phyloP scores from a whole-genome alignment of 2,329 filamentous ascomycete species.

The Amauroascus niger region DNA sequence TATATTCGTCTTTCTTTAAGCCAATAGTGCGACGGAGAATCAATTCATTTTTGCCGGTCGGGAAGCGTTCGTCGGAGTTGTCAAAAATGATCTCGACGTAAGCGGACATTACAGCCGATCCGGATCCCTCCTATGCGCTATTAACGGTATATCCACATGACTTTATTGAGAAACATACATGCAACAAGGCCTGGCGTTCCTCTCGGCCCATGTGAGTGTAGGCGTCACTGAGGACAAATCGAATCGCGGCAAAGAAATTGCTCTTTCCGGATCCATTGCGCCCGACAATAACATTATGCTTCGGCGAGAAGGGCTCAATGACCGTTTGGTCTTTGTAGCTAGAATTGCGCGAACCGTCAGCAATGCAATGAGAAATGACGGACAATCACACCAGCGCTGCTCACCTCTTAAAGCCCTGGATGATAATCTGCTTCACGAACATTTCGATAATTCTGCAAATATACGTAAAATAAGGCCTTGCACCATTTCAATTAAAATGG shows the following conservation, averaged over 20 bases:
- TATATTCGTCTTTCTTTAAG: conserved; percentile 97
- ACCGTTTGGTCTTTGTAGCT: conserved; percentile 99
- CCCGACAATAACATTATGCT: conserved; percentile 96
- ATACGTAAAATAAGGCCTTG: neutral
- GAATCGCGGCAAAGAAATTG: conserved; percentile 98
- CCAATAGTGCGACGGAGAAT: conserved; percentile 89
- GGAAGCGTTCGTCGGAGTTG: conserved; percentile 91
- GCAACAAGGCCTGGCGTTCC: conserved; percentile 89
- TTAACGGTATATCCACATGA: conserved; percentile 21
- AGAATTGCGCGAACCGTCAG: conserved; percentile 11
- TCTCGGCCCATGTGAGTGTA: conserved; percentile 94
- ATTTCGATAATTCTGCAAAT: conserved; percentile 44
- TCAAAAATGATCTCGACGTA: conserved; percentile 99
- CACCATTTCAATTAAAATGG: neutral
- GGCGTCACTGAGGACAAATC: conserved; percentile 94
- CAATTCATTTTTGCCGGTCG: conserved; percentile 82
- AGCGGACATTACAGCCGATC: conserved; percentile 97
- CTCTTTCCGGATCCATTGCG: conserved; percentile 99
- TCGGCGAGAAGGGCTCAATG: conserved; percentile 94
- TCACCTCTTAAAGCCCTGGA: conserved; percentile 98
- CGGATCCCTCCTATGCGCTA: conserved; percentile 65
- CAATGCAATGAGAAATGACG: neutral
- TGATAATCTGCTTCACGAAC: conserved; percentile 99
- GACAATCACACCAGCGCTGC: conserved; percentile 17
- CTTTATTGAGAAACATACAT: conserved; percentile 41